phyloP scores from a whole-genome alignment of 805 yeast species.

The Komagataella populi region DNA sequence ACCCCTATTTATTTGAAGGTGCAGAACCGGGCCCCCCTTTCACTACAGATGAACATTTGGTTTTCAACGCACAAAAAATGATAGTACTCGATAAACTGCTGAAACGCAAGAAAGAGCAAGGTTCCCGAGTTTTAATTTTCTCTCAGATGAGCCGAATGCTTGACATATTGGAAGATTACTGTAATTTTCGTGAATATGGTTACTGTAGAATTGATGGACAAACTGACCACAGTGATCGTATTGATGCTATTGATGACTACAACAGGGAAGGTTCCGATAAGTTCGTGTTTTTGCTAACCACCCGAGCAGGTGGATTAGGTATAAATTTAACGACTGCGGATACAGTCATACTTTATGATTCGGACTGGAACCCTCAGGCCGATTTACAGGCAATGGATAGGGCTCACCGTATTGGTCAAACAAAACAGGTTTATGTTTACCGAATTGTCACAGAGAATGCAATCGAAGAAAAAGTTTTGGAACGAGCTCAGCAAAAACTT shows the following conservation, averaged over 20 bases:
- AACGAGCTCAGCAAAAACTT: conserved; percentile 69
- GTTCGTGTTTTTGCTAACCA: conserved; percentile 60
- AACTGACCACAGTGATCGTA: conserved; percentile 68
- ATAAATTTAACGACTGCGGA: conserved; percentile 72
- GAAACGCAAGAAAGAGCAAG: conserved; percentile 48
- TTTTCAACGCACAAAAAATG: conserved; percentile 60
- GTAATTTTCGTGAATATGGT: conserved; percentile 50
- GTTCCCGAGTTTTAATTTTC: conserved; percentile 66
- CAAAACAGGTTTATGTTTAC: conserved; percentile 69
- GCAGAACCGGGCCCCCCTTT: conserved; percentile 94
- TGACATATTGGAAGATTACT: conserved; percentile 72
- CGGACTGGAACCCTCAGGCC: conserved; percentile 87
- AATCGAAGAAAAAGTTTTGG: conserved; percentile 71
- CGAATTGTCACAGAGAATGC: conserved; percentile 72
- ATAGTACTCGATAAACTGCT: conserved; percentile 61
- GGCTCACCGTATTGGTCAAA: conserved; percentile 82
- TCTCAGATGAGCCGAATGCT: conserved; percentile 77
- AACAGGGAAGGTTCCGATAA: conserved; percentile 69
- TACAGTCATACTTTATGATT: conserved; percentile 60
- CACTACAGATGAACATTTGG: conserved; percentile 75
- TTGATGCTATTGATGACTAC: conserved; percentile 73
- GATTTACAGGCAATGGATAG: conserved; percentile 85
- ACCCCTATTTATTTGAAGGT: conserved; percentile 75
- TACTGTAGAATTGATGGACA: conserved; percentile 79
- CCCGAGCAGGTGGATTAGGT: conserved; percentile 88